Evolutionary conservation across 306 rosid species (phyloP), one percentile per base, ranked within the genome.

Genomic region (Rubus parviflorus): DNA sequence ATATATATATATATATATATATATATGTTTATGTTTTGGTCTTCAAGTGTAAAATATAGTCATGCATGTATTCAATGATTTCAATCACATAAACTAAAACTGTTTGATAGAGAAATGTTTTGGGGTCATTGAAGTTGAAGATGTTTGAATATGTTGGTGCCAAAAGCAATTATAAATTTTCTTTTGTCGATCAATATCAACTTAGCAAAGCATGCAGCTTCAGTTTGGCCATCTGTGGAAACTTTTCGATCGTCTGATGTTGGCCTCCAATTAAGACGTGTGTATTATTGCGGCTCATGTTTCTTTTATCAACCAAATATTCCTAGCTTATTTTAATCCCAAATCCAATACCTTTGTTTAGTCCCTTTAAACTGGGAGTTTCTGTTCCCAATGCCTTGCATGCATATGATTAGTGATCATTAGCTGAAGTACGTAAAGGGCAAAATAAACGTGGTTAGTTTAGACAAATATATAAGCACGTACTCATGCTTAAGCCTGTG

Each of bases 141-240:
- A 63, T 75, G 76, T 49, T 77, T 80, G 73, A 30, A 30, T 71
- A 63, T 70, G 65, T 70, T 64, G 76, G 78, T 70, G n/a, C 69
- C 69, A 43, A 78, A 66, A 53, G 53, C 68, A 51, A 49, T 48
- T 30, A 47, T 46, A 25, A 42, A 51, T 15, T 63, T 40, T 75
- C 63, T 52, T 48, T 25, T 13, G 40, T 61, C 66, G 35, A 30
- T 72, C 76, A 20, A n/a, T 43, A 69, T 23, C 30, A 57, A 74
- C 45, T 60, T 45, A 60, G 6, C 58, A 74, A 58, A 74, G 77
- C 69, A 58, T 74, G 77, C 13, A 37, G 19, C 62, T 74, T 43
- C 37, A 48, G 7, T 43, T 40, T 58, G 64, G 17, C 17, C 77
- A 45, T 74, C 45, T 74, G 69, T 25, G 30, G 43, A 7, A 42